Base-by-base conservation (phyloP, 805 yeast genomes). In the Wilhelminamyces savonicus region DNA sequence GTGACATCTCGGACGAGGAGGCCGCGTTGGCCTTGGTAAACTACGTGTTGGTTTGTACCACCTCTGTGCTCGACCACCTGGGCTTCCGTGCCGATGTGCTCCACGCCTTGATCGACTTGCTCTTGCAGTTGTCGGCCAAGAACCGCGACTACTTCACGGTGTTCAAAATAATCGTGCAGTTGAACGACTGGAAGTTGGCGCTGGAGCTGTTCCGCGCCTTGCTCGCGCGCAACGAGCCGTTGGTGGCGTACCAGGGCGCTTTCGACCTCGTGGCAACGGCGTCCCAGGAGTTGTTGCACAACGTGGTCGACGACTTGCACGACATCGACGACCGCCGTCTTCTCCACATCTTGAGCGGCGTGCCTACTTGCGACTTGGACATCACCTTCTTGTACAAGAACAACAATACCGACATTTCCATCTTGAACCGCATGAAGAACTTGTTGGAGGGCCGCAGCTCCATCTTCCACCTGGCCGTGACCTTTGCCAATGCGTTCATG, bases 231-330 rank as follows among this genome's bases (percentile, higher is more conserved):
- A 53, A 65, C 13, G 72, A 68, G 38, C 55, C 52, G 27, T 66
- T 76, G 39, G 67, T 82, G 36, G 94, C 94, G 3, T 84, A 76
- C 56, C 98, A 92, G 65, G 84, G 90, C 31, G 97, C 97, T 1
- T 92, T 92, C 55, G 98, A 92, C 55, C 71, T 92, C 36, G 97
- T 88, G 5, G 78, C 78, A 31, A 78, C 94, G 11, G 96, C 96
- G 0, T 75, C 95, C 6, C 97, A 90, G 62, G 94, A 85, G 50
- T 69, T 92, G 41, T 68, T 88, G 35, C 80, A 76, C 32, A 69
- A 64, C 26, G 67, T 79, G 5, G 43, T 43, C 7, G 62, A 60
- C 26, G 43, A 51, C 28, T 39, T 52, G 16, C 46, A 49, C 26
- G 50, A 48, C 21, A 35, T 40, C n/a, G 24, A 37, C 11, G 44